Evolutionary conservation across 1,284 basidiomycete genomes (phyloP).

Genomic region (Cryptococcus jaspeensis): DNA sequence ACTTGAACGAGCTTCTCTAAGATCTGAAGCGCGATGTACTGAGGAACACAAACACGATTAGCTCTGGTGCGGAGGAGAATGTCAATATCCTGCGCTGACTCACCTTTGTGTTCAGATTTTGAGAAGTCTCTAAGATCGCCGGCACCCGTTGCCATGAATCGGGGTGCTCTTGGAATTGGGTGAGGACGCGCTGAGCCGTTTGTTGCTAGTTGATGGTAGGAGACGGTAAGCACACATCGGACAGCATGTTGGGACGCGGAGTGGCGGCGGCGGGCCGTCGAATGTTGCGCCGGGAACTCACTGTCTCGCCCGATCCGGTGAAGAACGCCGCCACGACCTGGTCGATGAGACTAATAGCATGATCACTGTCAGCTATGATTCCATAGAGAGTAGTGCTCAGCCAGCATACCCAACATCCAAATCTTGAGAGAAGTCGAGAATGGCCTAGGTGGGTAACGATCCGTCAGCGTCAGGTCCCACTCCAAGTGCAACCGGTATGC

Average conservation of each 20-base stretch:
- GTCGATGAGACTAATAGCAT: constrained; percentile 64
- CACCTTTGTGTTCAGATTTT: constrained; percentile 88
- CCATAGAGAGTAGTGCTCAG: not conserved
- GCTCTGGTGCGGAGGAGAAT: not conserved
- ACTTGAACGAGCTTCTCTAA: constrained; percentile 91
- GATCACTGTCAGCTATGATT: not conserved
- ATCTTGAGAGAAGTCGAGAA: constrained; percentile 82
- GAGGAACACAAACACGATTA: constrained; percentile 1
- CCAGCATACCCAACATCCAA: constrained; percentile 64
- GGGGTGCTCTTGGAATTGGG: constrained; percentile 96
- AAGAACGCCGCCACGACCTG: constrained; percentile 82
- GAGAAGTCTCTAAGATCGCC: constrained; percentile 82
- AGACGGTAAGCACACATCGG: not conserved
- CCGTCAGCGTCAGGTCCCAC: constrained; percentile 12
- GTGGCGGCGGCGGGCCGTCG: not conserved
- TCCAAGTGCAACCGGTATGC: not conserved
- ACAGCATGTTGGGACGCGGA: not conserved
- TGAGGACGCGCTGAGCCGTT: constrained; percentile 82
- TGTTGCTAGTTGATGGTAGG: constrained; percentile 65
- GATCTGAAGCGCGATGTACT: constrained; percentile 95
- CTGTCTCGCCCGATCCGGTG: constrained; percentile 72
- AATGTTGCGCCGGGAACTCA: constrained; percentile 47
- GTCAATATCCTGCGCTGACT: constrained; percentile 16
- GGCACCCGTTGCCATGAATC: constrained; percentile 98
- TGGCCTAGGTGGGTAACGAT: constrained; percentile 55